These are phyloP conservation scores for Ajuga reptans DNA, from an alignment of 305 asterid species.

Conservation along the genomic window DNA sequence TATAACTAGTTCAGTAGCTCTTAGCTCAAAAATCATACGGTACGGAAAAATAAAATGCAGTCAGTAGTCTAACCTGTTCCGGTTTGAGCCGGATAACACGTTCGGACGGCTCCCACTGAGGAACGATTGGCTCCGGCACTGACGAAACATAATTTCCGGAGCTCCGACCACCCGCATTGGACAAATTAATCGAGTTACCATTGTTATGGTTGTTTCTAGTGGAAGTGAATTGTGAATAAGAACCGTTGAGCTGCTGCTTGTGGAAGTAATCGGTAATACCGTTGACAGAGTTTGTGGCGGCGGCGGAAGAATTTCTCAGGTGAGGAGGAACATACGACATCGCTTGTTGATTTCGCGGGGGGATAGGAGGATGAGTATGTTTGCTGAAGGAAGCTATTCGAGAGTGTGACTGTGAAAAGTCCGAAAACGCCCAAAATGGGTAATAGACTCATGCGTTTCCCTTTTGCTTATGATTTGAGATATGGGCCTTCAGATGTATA, in stretches of 20 bases:
- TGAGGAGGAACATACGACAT: conserved; percentile 95
- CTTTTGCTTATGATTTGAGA: no score
- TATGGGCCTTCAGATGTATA: no score
- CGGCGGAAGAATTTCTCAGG: conserved; percentile 48
- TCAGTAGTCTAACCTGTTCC: conserved; percentile 51
- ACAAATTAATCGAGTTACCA: conserved; percentile 21
- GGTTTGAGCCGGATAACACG: conserved; percentile 59
- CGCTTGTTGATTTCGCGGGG: conserved; percentile 26
- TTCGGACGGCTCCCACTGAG: conserved; percentile 81
- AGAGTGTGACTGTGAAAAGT: no score
- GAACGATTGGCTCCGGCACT: conserved; percentile 48
- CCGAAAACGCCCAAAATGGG: neutral
- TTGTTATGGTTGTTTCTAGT: conserved; percentile 24
- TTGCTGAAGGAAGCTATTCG: neutral
- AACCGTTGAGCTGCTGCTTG: conserved; percentile 34
- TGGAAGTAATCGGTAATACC: conserved; percentile 33
- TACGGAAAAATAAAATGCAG: neutral
- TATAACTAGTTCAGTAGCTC: conserved; percentile 8
- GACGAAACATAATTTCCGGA: conserved; percentile 35
- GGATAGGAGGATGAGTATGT: conserved; percentile 37
- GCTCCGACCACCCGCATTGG: conserved; percentile 42
- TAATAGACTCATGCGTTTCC: no score
- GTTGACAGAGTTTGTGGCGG: conserved; percentile 30
- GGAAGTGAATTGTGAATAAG: conserved; percentile 31
- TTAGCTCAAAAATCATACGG: conserved; percentile 1